Base-by-base conservation (phyloP, 345 rosid genomes). In the Rhodamnia rubescens region DNA sequence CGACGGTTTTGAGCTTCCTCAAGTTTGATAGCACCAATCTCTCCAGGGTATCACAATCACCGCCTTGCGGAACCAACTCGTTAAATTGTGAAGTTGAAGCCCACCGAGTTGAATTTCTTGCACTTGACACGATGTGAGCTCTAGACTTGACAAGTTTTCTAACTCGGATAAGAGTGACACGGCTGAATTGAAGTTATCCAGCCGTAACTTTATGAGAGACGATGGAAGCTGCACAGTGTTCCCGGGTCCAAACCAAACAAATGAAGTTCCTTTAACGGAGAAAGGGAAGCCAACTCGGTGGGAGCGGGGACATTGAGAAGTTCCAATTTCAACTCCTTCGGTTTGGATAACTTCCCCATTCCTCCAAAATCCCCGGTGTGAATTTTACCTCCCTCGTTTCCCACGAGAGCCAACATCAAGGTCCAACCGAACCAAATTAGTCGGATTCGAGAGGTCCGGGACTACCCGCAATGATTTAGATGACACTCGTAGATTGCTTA, bases 41-140 rank as follows among this genome's bases (percentile, higher is more conserved):
- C 69, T n/a, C 1, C 1, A 58, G 8, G 15, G 69, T 11, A 11
- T 2, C 18, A 58, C 15, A 44, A 7, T 44, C 1, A 6, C 44
- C 4, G 1, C 0, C 0, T 0, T 0, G 1, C 26, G n/a, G 0
- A 12, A 0, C 0, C 69, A 58, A 58, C 69, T 2, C 2, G 8
- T 0, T 6, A 58, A 12, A n/a, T 58, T n/a, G 11, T n/a, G 69
- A 58, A 58, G 64, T n/a, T 2, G 64, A 58, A n/a, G 18, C 69
- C 69, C 36, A 0, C n/a, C 0, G 8, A 58, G 32, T 58, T 58
- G 32, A 58, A 58, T 58, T n/a, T 58, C 69, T 58, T 58, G 69
- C 8, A 58, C 4, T 58, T 0, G 0, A 58, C 6, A n/a, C 4
- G 0, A 0, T 3, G 0, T 11, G 18, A 58, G 8, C 0, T 0